Conservation (phyloP, 106 monocot genomes). For the Dioscorea zingiberensis region DNA sequence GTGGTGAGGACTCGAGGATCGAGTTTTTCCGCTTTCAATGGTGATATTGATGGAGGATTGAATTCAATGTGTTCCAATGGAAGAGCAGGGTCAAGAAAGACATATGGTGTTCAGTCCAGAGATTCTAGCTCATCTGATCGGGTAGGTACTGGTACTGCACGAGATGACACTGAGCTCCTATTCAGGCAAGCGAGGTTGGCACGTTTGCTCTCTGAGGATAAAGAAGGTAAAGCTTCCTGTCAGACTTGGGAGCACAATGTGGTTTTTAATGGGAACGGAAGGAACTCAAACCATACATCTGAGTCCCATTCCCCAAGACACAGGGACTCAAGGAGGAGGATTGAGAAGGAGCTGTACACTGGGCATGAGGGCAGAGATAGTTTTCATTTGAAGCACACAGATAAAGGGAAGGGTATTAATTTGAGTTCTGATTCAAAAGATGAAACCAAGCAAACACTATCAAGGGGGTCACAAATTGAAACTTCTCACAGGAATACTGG, state of each 20-base stretch:
- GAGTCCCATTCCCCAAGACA: constrained; percentile 18
- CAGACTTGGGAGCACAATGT: neutral
- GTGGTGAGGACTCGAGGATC: neutral
- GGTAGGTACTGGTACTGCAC: neutral
- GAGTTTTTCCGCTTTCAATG: too few species aligned
- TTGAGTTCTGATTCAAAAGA: constrained; percentile 5
- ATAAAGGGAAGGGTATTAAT: constrained; percentile 27
- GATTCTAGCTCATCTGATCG: neutral
- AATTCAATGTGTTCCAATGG: neutral
- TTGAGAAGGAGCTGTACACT: constrained; percentile 4
- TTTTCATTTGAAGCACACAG: constrained; percentile 1
- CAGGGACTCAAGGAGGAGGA: constrained; percentile 1
- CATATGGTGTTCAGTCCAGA: neutral
- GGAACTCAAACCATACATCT: neutral
- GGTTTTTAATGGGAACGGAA: constrained; percentile 3
- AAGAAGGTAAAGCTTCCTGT: neutral
- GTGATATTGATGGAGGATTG: neutral
- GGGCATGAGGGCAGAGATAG: neutral
- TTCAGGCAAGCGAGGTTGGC: constrained; percentile 30
- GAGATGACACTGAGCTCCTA: constrained; percentile 20
- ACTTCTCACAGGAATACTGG: neutral
- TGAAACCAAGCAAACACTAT: constrained; percentile 1
- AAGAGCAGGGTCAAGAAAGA: constrained; percentile 1
- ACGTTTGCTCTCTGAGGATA: constrained; percentile 2
- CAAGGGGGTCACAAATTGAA: neutral